phyloP scores from a whole-genome alignment of 2,329 filamentous ascomycete species.

The Grosmannia huntii region DNA sequence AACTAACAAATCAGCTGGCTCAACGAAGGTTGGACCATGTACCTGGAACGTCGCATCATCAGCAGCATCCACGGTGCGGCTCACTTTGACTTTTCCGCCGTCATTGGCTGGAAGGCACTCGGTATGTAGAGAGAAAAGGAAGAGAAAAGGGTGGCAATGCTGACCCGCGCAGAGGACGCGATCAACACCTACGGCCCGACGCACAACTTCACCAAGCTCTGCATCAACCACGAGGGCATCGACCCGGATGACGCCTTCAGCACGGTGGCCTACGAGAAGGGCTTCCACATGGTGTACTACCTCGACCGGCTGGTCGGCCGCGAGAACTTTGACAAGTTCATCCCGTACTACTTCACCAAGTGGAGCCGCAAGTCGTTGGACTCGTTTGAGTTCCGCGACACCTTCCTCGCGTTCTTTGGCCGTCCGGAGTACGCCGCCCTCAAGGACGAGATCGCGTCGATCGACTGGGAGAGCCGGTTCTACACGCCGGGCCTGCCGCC shows the following conservation, averaged over 20 bases:
- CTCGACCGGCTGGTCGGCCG: slow-evolving; percentile 77
- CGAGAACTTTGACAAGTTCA: slow-evolving; percentile 87
- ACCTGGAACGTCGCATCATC: slow-evolving; percentile 77
- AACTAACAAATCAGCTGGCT: slow-evolving; percentile 39
- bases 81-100: slow-evolving; percentile 85
- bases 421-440: slow-evolving; percentile 48
- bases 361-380: slow-evolving; percentile 82
- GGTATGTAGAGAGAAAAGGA: slow-evolving; percentile 24
- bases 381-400: slow-evolving; percentile 87
- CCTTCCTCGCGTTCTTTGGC: slow-evolving; percentile 74
- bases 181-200: slow-evolving; percentile 67
- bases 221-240: slow-evolving; percentile 74
- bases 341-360: slow-evolving; percentile 82
- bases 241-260: slow-evolving; percentile 96
- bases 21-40: slow-evolving; percentile 83
- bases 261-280: slow-evolving; percentile 88
- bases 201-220: slow-evolving; percentile 86
- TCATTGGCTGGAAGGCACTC: slow-evolving; percentile 89
- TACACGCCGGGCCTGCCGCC: slow-evolving; percentile 79
- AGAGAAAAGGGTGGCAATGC: background rate
- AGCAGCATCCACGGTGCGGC: slow-evolving; percentile 68
- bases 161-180: slow-evolving; percentile 47
- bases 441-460: slow-evolving; percentile 50
- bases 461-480: slow-evolving; percentile 88
- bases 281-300: slow-evolving; percentile 85